These are phyloP conservation scores for Prasinococcaceae sp. DNA, from an alignment of 139 green algal species.

Conservation along the genomic window DNA sequence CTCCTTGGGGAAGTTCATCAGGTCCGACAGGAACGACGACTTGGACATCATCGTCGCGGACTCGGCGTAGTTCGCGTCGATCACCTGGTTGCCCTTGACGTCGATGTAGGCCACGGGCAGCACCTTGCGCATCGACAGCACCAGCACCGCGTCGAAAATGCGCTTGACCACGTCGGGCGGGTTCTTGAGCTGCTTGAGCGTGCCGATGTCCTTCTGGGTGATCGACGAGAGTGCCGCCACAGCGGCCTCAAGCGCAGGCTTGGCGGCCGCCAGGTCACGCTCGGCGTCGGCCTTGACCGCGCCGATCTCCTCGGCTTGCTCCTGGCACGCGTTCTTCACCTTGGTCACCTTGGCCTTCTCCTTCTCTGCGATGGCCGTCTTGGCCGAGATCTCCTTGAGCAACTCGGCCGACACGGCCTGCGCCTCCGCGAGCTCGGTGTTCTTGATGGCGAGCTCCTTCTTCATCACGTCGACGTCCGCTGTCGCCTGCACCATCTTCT, in stretches of 20 bases:
- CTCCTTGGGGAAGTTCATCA: slow-evolving; percentile 90
- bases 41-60: slow-evolving; percentile 87
- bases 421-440: slow-evolving; percentile 60
- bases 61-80: slow-evolving; percentile 64
- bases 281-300: slow-evolving; percentile 69
- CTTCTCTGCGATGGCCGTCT: slow-evolving; percentile 77
- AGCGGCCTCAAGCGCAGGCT: slow-evolving; percentile 79
- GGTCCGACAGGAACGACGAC: slow-evolving; percentile 63
- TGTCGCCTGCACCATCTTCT: slow-evolving; percentile 89
- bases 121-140: slow-evolving; percentile 42
- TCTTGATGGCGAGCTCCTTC: slow-evolving; percentile 77
- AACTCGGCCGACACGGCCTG: slow-evolving; percentile 66
- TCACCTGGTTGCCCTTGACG: slow-evolving; percentile 61
- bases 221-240: slow-evolving; percentile 78
- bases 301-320: slow-evolving; percentile 52
- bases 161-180: slow-evolving; percentile 88
- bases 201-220: slow-evolving; percentile 69
- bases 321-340: slow-evolving; percentile 46
- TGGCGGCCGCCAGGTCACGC: slow-evolving; percentile 67
- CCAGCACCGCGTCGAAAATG: slow-evolving; percentile 87
- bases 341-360: slow-evolving; percentile 62
- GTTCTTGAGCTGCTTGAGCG: slow-evolving; percentile 84
- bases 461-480: slow-evolving; percentile 59
- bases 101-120: slow-evolving; percentile 59
- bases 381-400: slow-evolving; percentile 75